Evolutionary conservation across 2,329 filamentous ascomycete genomes (phyloP), one percentile per base, ranked within the genome.

Genomic region (Colletotrichum graminicola): DNA sequence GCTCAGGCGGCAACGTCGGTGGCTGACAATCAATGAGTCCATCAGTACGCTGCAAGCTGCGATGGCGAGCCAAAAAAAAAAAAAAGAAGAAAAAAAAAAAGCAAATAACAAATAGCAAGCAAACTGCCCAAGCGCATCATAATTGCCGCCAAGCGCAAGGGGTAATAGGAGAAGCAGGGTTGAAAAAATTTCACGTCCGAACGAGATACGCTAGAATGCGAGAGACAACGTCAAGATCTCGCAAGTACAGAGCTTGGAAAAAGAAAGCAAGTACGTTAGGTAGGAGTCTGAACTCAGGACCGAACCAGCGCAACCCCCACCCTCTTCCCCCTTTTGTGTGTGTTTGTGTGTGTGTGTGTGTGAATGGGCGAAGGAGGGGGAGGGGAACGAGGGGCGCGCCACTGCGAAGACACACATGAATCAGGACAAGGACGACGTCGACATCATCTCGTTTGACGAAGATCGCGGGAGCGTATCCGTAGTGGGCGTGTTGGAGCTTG

Each of bases 381-480:
- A 68, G 60, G 66, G 60, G 52, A 51, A n/a, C 54, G 66, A 52
- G 59, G 65, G 41, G 18, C 32, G 60, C 56, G 60, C 59, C 59
- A 51, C 43, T 57, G 29, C n/a, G 34, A 39, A 34, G 51, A 34
- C 39, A 4, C 29, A 12, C 16, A 57, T 52, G 36, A 59, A 29
- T 51, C 49, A 41, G 63, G 36, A 45, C 34, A 11, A 39, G 10
- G 36, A 41, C 56, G 60, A 65, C 61, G 21, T 68, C 23, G 52
- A 34, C 23, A 52, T 65, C 51, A 68, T 68, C 34, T 65, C 66
- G 61, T 57, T 68, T 68, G 61, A n/a, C 52, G 52, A 59, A 65
- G 52, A 65, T 68, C 60, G 39, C 52, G 51, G 66, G 61, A 65
- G 45, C 36, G 41, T 36, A 56, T 60, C 63, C 63, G 55, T 60